Evolutionary conservation across 106 monocot genomes (phyloP).

Genomic region (Acorus gramineus): DNA sequence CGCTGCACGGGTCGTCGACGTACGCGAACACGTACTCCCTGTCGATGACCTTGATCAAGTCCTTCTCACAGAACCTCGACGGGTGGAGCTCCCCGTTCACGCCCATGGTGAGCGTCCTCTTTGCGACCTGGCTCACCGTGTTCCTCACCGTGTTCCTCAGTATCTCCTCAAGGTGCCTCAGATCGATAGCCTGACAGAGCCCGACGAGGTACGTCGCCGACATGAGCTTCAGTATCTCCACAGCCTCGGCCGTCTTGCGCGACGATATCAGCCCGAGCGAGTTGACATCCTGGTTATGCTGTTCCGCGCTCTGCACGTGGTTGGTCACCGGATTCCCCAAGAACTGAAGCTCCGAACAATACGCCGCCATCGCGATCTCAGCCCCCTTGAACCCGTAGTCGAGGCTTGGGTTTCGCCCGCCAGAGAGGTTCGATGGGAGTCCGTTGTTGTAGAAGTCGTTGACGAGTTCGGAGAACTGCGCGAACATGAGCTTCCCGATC

Average conservation of each 20-base stretch:
- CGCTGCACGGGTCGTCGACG: slow-evolving; percentile 63
- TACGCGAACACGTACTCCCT: slow-evolving; percentile 73
- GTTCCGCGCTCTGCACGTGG: slow-evolving; percentile 98
- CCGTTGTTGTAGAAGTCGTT: slow-evolving; percentile 97
- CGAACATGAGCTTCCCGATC: slow-evolving; percentile 95
- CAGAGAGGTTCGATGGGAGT: slow-evolving; percentile 75
- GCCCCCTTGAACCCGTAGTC: slow-evolving; percentile 98
- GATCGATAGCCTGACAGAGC: slow-evolving; percentile 82
- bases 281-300: slow-evolving; percentile 99
- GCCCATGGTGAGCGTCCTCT: slow-evolving; percentile 58
- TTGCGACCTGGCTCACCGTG: slow-evolving; percentile 56
- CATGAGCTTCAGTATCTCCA: slow-evolving; percentile 94
- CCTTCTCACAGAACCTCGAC: slow-evolving; percentile 91
- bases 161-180: slow-evolving; percentile 90
- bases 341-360: slow-evolving; percentile 96
- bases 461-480: slow-evolving; percentile 90
- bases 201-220: slow-evolving; percentile 72
- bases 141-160: slow-evolving; percentile 64
- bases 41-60: slow-evolving; percentile 65
- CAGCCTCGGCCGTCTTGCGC: slow-evolving; percentile 84
- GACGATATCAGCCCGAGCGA: slow-evolving; percentile 90
- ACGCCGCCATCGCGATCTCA: slow-evolving; percentile 97
- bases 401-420: slow-evolving; percentile 81
- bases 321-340: slow-evolving; percentile 93
- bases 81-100: slow-evolving; percentile 64